Percentiles rank a stretch among this genome's conserved stretches.
phyloP scores from a whole-genome alignment of 345 rosid species.

The Adansonia digitata region DNA sequence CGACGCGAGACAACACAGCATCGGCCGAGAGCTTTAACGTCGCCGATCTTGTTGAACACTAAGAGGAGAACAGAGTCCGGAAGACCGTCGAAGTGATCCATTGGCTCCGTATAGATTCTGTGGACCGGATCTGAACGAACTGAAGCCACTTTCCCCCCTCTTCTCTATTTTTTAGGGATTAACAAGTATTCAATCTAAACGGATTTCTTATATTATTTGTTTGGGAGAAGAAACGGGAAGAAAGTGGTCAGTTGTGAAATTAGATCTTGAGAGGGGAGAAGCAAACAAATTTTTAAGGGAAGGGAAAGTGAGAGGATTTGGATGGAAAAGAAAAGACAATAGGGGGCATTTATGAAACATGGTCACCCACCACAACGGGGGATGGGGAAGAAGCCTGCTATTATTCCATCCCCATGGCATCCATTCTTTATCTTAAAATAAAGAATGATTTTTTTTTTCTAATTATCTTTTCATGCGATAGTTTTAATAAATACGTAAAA shows the following conservation, averaged over 20 bases:
- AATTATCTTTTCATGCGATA: not conserved
- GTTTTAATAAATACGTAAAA: too few species aligned
- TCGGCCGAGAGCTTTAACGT: slow-evolving; percentile 87
- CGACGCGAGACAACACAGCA: slow-evolving; percentile 84
- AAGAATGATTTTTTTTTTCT: too few species aligned
- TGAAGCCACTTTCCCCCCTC: slow-evolving; percentile 10
- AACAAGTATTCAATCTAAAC: not conserved
- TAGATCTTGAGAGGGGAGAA: not conserved
- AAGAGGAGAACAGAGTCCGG: slow-evolving; percentile 76
- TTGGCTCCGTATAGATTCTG: slow-evolving; percentile 46
- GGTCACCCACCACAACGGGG: not conserved
- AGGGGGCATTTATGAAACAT: not conserved
- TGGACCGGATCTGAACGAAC: slow-evolving; percentile 50
- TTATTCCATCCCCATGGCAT: not conserved
- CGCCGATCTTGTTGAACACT: slow-evolving; percentile 79
- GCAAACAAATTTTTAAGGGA: not conserved
- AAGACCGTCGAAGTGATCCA: slow-evolving; percentile 86
- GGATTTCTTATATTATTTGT: not conserved
- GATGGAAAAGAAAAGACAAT: not conserved
- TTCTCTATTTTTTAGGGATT: not conserved
- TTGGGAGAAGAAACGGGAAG: not conserved
- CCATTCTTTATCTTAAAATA: not conserved
- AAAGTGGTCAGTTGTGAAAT: not conserved
- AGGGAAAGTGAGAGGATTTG: not conserved
- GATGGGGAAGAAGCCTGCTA: not conserved